These are phyloP conservation scores for Zygotorulaspora chibaensis DNA, from an alignment of 805 yeast species.

Conservation along the genomic window DNA sequence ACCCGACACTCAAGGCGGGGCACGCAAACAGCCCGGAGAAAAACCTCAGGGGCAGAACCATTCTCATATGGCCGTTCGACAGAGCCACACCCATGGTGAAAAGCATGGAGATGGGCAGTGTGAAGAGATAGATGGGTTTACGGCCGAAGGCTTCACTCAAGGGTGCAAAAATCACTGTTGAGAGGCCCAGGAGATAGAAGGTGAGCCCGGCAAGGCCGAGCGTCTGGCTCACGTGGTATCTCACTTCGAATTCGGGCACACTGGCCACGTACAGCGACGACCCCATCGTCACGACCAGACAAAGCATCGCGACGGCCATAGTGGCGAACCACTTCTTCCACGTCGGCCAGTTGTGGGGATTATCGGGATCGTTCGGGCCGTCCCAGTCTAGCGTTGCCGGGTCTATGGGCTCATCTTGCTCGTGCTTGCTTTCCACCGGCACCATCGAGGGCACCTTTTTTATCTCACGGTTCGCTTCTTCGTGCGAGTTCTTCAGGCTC, in stretches of 20 bases:
- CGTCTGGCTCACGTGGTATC: slow-evolving; percentile 54
- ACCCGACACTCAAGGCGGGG: slow-evolving; percentile 79
- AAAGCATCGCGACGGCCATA: slow-evolving; percentile 57
- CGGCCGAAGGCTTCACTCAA: slow-evolving; percentile 67
- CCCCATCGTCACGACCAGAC: slow-evolving; percentile 70
- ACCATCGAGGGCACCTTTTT: background rate
- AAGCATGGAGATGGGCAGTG: slow-evolving; percentile 64
- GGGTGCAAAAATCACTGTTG: slow-evolving; percentile 71
- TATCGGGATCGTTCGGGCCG: slow-evolving; percentile 52
- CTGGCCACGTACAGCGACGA: slow-evolving; percentile 69
- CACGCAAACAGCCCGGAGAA: slow-evolving; percentile 73
- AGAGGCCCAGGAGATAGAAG: slow-evolving; percentile 65
- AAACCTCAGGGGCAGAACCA: slow-evolving; percentile 64
- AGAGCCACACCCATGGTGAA: slow-evolving; percentile 73
- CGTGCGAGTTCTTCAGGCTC: background rate
- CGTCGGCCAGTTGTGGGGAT: slow-evolving; percentile 66
- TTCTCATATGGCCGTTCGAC: slow-evolving; percentile 51
- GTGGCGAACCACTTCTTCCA: slow-evolving; percentile 64
- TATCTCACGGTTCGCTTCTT: background rate
- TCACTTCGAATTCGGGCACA: slow-evolving; percentile 46
- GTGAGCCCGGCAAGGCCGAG: slow-evolving; percentile 65
- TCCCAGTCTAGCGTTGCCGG: slow-evolving; percentile 54
- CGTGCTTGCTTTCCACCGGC: background rate
- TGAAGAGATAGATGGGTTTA: slow-evolving; percentile 51
- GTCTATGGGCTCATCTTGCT: slow-evolving; percentile 30